These are phyloP conservation scores for Phytophthora foliorum DNA, from an alignment of 352 stramenopile species.

Conservation along the genomic window DNA sequence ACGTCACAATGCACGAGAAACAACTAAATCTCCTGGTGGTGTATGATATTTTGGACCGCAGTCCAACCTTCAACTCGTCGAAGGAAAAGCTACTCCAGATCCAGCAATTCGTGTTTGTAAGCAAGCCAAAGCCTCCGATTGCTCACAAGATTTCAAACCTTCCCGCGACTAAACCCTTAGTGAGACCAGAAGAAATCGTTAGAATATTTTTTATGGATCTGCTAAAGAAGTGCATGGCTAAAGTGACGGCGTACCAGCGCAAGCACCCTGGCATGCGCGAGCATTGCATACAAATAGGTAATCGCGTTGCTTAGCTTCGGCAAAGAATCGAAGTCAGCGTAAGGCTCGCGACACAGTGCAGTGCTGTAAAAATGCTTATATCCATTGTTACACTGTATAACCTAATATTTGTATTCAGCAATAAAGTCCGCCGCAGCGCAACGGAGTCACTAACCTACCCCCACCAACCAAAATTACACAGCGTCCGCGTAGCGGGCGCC, in stretches of 20 bases:
- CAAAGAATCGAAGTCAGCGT: too few species aligned
- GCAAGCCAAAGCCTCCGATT: conserved; percentile 6
- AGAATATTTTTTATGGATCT: conserved; percentile 12
- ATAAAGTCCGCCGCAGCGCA: too few species aligned
- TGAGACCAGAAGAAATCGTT: not conserved
- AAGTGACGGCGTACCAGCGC: conserved; percentile 5
- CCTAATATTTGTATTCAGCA: too few species aligned
- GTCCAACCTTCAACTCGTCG: conserved; percentile 5
- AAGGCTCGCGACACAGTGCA: too few species aligned
- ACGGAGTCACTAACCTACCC: too few species aligned
- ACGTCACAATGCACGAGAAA: not conserved
- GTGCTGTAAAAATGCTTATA: too few species aligned
- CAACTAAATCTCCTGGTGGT: conserved; percentile 1
- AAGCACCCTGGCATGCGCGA: too few species aligned
- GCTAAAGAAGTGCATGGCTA: conserved; percentile 5
- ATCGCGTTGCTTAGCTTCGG: too few species aligned
- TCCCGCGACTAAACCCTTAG: not conserved
- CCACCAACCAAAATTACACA: too few species aligned
- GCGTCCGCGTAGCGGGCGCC: too few species aligned
- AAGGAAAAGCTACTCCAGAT: conserved; percentile 10
- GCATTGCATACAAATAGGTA: too few species aligned
- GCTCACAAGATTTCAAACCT: conserved; percentile 3
- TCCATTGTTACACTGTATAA: too few species aligned
- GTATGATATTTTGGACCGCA: not conserved
- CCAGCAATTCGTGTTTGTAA: not conserved